A percentile compares a stretch with the other conserved stretches of the same genome.
Conservation (phyloP, 805 yeast species). For the Nakazawaea ishiwadae region DNA sequence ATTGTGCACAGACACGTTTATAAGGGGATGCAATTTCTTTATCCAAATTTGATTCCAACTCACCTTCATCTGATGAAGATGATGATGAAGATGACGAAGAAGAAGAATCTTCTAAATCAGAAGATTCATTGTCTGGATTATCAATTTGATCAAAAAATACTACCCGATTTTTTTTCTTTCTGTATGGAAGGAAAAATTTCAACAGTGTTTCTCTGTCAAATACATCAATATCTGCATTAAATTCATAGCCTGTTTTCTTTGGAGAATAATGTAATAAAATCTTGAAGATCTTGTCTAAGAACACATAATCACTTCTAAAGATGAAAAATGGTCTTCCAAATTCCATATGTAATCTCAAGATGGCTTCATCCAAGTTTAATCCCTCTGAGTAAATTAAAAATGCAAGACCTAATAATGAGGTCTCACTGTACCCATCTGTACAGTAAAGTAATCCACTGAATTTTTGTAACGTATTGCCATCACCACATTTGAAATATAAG, state of each 20-base stretch:
- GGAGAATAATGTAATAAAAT: conserved; percentile 63
- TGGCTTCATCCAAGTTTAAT: conserved; percentile 56
- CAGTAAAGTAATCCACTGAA: conserved; percentile 62
- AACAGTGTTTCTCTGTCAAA: conserved; percentile 6
- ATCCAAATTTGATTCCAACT: conserved; percentile 17
- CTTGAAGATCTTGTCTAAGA: conserved; percentile 61
- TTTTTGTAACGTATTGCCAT: conserved; percentile 13
- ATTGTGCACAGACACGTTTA: conserved; percentile 19
- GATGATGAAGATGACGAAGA: too few species aligned
- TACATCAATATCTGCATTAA: conserved; percentile 1
- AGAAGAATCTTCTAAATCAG: conserved; percentile 10
- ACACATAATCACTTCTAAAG: conserved; percentile 68
- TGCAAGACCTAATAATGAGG: conserved; percentile 68
- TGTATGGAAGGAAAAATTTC: conserved; percentile 2
- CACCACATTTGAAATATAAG: conserved; percentile 39
- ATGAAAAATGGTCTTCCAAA: conserved; percentile 80
- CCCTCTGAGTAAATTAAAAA: conserved; percentile 69
- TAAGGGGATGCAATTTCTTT: not conserved
- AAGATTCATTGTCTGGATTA: too few species aligned
- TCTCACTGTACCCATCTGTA: conserved; percentile 90
- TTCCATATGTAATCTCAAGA: conserved; percentile 54
- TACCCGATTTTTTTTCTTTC: conserved; percentile 3
- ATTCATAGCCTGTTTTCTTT: conserved; percentile 11
- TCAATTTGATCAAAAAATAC: too few species aligned
- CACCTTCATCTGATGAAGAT: conserved; percentile 15